Evolutionary conservation across 2,329 filamentous ascomycete genomes (phyloP).

Genomic region (Sporothrix phasma): DNA sequence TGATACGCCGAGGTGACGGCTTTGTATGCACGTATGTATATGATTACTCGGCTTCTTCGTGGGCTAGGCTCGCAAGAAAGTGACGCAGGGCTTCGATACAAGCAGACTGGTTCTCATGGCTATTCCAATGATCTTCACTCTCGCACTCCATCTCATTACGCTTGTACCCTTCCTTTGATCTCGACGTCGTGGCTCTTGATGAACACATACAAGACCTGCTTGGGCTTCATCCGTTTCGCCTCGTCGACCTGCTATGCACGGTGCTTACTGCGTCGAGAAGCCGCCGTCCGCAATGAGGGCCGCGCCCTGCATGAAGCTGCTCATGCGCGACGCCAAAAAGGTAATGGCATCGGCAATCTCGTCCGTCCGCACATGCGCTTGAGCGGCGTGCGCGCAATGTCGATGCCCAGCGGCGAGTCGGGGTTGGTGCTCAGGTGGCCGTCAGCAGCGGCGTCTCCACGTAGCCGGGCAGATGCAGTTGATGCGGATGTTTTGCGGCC

Average conservation of each 20-base stretch:
- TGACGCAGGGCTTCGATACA: too few species aligned
- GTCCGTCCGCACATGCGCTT: conserved; percentile 38
- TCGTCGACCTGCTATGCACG: not conserved
- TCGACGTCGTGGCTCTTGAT: not conserved
- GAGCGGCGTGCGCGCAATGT: conserved; percentile 37
- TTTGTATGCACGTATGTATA: too few species aligned
- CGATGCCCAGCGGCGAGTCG: conserved; percentile 27
- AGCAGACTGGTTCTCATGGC: too few species aligned
- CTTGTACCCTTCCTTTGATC: not conserved
- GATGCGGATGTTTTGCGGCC: conserved; percentile 43
- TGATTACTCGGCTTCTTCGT: too few species aligned
- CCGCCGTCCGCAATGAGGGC: conserved; percentile 39
- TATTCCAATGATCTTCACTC: too few species aligned
- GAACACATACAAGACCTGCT: not conserved
- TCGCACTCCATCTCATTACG: not conserved
- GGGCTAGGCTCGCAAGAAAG: too few species aligned
- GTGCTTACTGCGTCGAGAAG: conserved; percentile 22
- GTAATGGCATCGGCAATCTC: conserved; percentile 45
- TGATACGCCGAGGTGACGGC: not conserved
- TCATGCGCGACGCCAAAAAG: conserved; percentile 41
- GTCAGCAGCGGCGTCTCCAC: conserved; percentile 17
- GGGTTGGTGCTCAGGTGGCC: conserved; percentile 18
- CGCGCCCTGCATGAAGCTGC: conserved; percentile 43
- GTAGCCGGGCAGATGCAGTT: conserved; percentile 47
- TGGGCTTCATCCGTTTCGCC: not conserved